Conservation (phyloP, 371 early-diverging fungal genomes). For the Thermomucor indicae-seudaticae region DNA sequence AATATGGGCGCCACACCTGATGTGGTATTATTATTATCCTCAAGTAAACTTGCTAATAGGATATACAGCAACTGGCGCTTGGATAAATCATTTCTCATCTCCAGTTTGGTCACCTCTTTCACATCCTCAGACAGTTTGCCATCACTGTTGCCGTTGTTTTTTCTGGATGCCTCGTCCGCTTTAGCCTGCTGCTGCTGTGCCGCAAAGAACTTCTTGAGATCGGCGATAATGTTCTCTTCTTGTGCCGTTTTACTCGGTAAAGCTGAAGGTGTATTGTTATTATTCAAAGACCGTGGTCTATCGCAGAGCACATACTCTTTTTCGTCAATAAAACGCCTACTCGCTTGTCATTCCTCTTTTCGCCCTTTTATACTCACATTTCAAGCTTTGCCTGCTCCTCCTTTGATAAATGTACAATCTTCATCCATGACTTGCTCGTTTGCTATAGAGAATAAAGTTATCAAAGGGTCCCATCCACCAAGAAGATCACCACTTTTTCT, state of each 20-base stretch:
- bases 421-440: conserved; percentile 59
- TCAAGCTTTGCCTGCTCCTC: conserved; percentile 59
- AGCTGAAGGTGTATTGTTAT: conserved; percentile 6
- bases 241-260: conserved; percentile 25
- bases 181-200: conserved; percentile 20
- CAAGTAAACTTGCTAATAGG: conserved; percentile 54
- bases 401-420: conserved; percentile 58
- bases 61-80: conserved; percentile 63
- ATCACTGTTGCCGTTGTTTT: no score
- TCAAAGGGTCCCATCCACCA: no score
- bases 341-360: not conserved
- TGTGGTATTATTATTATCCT: conserved; percentile 39
- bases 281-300: no score
- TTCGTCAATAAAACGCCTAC: not conserved
- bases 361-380: conserved; percentile 15
- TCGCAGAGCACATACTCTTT: conserved; percentile 6
- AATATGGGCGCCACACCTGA: conserved; percentile 19
- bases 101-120: conserved; percentile 71
- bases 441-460: no score
- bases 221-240: conserved; percentile 44
- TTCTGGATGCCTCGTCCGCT: no score
- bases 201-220: conserved; percentile 47
- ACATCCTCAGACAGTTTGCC: conserved; percentile 52
- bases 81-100: conserved; percentile 71
- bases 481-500: no score